Conservation (phyloP, 2,329 filamentous ascomycete species). For the Penicillium sp. region DNA sequence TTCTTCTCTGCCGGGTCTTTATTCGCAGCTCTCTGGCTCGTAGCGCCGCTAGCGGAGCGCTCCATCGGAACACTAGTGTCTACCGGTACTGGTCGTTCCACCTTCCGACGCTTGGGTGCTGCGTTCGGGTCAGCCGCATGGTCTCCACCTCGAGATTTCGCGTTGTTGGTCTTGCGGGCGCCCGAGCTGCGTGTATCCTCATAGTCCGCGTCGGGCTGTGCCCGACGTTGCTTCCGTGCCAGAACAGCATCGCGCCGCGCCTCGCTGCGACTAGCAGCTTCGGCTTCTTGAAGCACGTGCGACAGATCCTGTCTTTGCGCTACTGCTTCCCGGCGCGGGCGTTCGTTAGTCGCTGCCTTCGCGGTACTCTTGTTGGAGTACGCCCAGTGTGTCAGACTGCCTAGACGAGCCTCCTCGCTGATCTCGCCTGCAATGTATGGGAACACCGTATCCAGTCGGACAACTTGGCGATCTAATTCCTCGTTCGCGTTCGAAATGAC, state of each 20-base stretch:
- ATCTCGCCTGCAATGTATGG: slow-evolving; percentile 84
- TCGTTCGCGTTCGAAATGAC: slow-evolving; percentile 92
- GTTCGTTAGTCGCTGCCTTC: slow-evolving; percentile 61
- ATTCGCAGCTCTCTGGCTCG: slow-evolving; percentile 35
- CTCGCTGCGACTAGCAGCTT: slow-evolving; percentile 80
- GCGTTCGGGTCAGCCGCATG: slow-evolving; percentile 22
- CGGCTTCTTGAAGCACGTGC: slow-evolving; percentile 73
- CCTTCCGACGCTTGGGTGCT: slow-evolving; percentile 70
- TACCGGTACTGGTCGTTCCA: slow-evolving; percentile 59
- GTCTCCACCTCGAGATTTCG: slow-evolving; percentile 48
- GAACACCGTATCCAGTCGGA: slow-evolving; percentile 82
- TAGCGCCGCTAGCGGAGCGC: slow-evolving; percentile 37
- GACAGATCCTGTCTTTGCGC: slow-evolving; percentile 63
- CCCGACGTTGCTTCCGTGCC: slow-evolving; percentile 70
- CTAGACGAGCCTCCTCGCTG: slow-evolving; percentile 89
- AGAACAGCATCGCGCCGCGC: slow-evolving; percentile 77
- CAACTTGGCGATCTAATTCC: slow-evolving; percentile 78
- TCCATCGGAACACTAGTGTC: slow-evolving; percentile 38
- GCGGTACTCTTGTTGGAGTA: slow-evolving; percentile 74
- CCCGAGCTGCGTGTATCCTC: slow-evolving; percentile 58
- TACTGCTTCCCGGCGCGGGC: slow-evolving; percentile 74
- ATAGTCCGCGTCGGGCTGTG: slow-evolving; percentile 73
- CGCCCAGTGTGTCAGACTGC: slow-evolving; percentile 90
- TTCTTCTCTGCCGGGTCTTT: slow-evolving; percentile 69
- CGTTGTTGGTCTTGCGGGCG: slow-evolving; percentile 54